Conservation (phyloP, 2,329 filamentous ascomycete genomes). For the Penicillium thymicola region DNA sequence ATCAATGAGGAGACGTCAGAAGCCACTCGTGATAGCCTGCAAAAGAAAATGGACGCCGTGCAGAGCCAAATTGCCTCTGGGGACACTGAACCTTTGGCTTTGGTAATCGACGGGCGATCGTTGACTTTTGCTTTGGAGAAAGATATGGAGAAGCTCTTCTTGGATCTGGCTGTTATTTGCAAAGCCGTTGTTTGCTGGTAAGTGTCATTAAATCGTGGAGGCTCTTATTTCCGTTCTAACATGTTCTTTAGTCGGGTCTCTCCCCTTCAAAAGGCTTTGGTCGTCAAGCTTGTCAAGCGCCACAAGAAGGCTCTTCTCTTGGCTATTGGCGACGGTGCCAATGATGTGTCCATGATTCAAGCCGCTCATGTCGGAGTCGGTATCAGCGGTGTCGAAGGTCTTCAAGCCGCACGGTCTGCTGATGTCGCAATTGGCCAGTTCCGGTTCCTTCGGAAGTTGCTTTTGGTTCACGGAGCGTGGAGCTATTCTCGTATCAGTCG, state of each 20-base stretch:
- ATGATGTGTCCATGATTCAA: constrained; percentile 99
- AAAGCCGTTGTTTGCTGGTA: constrained; percentile 95
- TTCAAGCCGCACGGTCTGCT: constrained; percentile 91
- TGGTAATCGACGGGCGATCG: constrained; percentile 95
- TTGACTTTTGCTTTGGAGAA: constrained; percentile 90
- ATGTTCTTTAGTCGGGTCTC: constrained; percentile 71
- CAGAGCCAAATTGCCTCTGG: constrained; percentile 67
- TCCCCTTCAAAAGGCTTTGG: constrained; percentile 91
- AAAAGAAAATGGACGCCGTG: constrained; percentile 91
- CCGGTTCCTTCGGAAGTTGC: constrained; percentile 85
- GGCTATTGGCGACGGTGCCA: constrained; percentile 94
- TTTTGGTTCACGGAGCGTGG: constrained; percentile 95
- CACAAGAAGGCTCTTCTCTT: constrained; percentile 88
- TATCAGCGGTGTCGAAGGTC: constrained; percentile 94
- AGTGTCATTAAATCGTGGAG: constrained; percentile 19
- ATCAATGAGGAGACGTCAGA: constrained; percentile 83
- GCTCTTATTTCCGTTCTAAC: constrained; percentile 9
- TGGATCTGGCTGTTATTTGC: constrained; percentile 91
- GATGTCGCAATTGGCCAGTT: constrained; percentile 97
- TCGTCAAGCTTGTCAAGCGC: constrained; percentile 96
- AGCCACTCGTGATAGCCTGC: constrained; percentile 80
- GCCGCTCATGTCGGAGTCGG: constrained; percentile 96
- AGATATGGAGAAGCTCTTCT: constrained; percentile 87
- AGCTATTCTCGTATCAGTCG: constrained; percentile 96
- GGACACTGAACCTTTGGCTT: constrained; percentile 74